Conservation (phyloP, 345 rosid species). For the Camelina sativa region DNA sequence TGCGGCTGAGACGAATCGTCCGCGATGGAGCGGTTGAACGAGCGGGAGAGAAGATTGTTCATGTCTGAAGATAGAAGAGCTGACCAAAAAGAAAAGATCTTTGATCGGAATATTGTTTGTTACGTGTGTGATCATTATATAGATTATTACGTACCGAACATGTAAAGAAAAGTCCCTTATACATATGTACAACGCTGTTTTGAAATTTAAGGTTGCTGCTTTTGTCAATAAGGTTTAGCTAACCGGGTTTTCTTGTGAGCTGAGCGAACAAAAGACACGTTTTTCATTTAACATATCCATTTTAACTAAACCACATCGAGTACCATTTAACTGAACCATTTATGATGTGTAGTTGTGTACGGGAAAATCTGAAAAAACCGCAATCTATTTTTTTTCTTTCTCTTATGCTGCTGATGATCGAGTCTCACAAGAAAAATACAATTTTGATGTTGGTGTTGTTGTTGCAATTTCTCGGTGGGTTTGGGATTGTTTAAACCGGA, state of each 20-base stretch:
- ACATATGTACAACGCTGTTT: constrained; percentile 24
- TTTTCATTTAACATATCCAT: not conserved
- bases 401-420: not conserved
- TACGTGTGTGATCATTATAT: not conserved
- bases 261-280: constrained; percentile 5
- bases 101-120: constrained; percentile 13
- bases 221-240: not conserved
- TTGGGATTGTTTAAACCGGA: constrained; percentile 12
- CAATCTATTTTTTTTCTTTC: too few relatives aligned
- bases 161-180: constrained; percentile 12
- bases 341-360: not conserved
- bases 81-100: not conserved
- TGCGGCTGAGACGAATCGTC: constrained; percentile 52
- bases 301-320: constrained; percentile 13
- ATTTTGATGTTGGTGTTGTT: not conserved
- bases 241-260: not conserved
- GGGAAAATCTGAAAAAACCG: too few relatives aligned
- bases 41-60: constrained; percentile 82
- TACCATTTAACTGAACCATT: not conserved
- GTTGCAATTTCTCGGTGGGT: not conserved
- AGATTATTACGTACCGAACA: not conserved
- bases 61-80: constrained; percentile 35
- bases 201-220: not conserved
- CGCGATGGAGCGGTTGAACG: constrained; percentile 54
- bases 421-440: not conserved